phyloP scores from a whole-genome alignment of 1,284 basidiomycete species.

The Schizophyllum commune region DNA sequence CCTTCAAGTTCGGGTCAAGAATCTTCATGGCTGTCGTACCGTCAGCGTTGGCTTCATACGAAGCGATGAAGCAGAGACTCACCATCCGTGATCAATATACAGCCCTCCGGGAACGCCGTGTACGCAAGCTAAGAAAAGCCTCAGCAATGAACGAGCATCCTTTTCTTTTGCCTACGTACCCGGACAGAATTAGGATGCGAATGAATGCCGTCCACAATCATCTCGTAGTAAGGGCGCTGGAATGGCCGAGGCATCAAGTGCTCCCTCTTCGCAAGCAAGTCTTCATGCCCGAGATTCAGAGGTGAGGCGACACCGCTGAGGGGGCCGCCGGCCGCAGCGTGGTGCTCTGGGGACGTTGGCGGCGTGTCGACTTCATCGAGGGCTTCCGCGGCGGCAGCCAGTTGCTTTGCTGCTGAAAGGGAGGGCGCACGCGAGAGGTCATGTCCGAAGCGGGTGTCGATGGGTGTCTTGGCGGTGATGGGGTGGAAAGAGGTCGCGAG shows the following conservation, averaged over 20 bases:
- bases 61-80: constrained; percentile 10
- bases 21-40: constrained; percentile 66
- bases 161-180: constrained; percentile 36
- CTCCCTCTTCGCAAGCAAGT: constrained; percentile 17
- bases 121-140: constrained; percentile 61
- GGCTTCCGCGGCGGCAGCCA: constrained; percentile 41
- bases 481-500: constrained; percentile 32
- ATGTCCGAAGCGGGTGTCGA: neutral
- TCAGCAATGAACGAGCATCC: neutral
- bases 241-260: constrained; percentile 40
- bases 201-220: constrained; percentile 90
- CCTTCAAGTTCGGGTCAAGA: constrained; percentile 75
- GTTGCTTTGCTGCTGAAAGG: neutral
- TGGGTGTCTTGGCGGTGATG: constrained; percentile 6
- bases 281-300: constrained; percentile 16
- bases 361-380: constrained; percentile 56
- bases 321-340: constrained; percentile 15
- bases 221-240: constrained; percentile 75
- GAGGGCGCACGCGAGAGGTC: neutral
- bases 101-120: constrained; percentile 73
- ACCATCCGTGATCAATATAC: constrained; percentile 88
- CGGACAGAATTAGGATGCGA: constrained; percentile 86
- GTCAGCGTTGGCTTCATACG: neutral
- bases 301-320: constrained; percentile 26
- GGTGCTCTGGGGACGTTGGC: neutral